Evolutionary conservation across 2,329 filamentous ascomycete genomes (phyloP).

Genomic region (Verticillium dahliae): DNA sequence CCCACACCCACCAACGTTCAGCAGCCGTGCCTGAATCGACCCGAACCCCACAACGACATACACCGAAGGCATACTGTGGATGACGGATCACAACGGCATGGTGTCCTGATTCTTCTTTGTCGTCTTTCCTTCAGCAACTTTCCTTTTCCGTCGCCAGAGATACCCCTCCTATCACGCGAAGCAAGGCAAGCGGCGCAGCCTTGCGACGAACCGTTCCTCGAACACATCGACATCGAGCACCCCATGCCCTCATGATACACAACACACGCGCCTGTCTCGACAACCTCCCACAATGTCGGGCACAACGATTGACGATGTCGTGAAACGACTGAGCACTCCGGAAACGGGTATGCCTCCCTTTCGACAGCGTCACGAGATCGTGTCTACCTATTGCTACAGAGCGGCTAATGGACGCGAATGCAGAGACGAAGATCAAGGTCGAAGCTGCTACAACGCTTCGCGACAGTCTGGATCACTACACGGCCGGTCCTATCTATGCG

Average conservation of each 20-base stretch:
- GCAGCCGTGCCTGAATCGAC: neutral
- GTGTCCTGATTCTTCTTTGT: neutral
- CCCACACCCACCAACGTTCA: neutral
- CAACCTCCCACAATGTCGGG: slow-evolving; percentile 42
- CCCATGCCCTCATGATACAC: neutral
- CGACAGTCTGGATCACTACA: slow-evolving; percentile 87
- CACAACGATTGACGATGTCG: slow-evolving; percentile 55
- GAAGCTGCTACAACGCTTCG: slow-evolving; percentile 80
- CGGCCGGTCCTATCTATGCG: slow-evolving; percentile 67
- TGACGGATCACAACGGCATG: neutral
- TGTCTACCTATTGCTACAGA: neutral
- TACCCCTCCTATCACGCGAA: slow-evolving; percentile 5
- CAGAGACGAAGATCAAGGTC: slow-evolving; percentile 76
- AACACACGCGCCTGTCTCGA: neutral
- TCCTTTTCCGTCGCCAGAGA: slow-evolving; percentile 4
- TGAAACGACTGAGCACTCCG: slow-evolving; percentile 49
- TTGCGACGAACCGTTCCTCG: neutral
- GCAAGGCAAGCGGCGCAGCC: neutral
- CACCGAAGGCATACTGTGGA: neutral
- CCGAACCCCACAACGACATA: neutral
- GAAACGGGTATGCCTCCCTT: slow-evolving; percentile 42
- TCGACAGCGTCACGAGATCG: neutral
- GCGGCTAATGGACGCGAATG: slow-evolving; percentile 9
- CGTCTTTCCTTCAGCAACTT: neutral
- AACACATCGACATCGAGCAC: neutral